Evolutionary conservation across 805 yeast genomes (phyloP), one percentile per base, ranked within the genome.

Genomic region (Starmerella kuoi): DNA sequence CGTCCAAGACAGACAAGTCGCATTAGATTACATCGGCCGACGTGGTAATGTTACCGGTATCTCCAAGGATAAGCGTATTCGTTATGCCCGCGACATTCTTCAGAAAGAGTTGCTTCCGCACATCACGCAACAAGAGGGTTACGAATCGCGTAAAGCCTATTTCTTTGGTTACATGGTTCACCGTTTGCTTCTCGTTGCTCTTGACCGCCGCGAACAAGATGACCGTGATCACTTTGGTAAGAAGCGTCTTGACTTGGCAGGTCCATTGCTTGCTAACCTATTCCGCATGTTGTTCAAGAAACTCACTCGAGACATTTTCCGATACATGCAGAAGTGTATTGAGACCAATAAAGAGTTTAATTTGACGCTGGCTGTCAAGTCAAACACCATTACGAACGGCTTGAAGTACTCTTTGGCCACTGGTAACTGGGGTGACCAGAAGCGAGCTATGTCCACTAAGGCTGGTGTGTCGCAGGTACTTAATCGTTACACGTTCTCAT

Each of bases 391-490:
- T 55, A 91, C 99, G 30, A 88, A 94, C 48, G 99, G 99, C 61
- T 74, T 91, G 64, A 83, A 93, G 61, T 91, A 91, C 65, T 91
- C 98, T 31, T 72, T 91, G 58, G 99, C 99, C 41, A 91, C 99
- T 14, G 99, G 99, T 72, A 91, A 91, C 68, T 91, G 99, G 99
- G 98, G 99, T 69, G 99, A 91, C 65, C 99, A 91, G 63, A 88
- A 87, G 78, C 91, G 91, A 64, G 96, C 97, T 12, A 91, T 91
- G 98, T 78, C 91, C 48, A 79, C 96, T 17, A 79, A 95, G 63
- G 99, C 98, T 5, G 99, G 99, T 74, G 99, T 93, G 36, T 88
- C 97, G 22, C 98, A 91, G 70, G 98, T 91, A 52, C 73, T 91
- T 64, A 91, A 91, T 64, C 77, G 99, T 68, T 91, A 91, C 66